A percentile compares a stretch with the other conserved stretches of the same genome.
phyloP scores from a whole-genome alignment of 768 basidiomycete species.

The Leccinum rimulosum region DNA sequence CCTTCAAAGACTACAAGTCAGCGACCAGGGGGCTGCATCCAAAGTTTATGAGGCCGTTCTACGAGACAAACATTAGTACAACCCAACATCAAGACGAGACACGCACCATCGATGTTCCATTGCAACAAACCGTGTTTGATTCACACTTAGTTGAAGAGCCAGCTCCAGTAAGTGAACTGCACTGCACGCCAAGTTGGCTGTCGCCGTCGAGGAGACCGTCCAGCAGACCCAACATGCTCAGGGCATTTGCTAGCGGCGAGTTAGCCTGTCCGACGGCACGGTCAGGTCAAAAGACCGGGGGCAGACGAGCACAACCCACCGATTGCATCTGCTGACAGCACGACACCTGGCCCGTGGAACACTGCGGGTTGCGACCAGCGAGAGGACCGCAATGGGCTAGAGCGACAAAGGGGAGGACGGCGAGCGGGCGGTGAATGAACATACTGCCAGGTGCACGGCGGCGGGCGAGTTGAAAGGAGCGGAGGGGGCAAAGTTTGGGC shows the following conservation, averaged over 20 bases:
- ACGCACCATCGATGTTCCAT: slow-evolving; percentile 16
- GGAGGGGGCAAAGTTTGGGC: slow-evolving; percentile 17
- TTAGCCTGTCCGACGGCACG: slow-evolving; percentile 8
- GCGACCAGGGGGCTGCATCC: slow-evolving; percentile 21
- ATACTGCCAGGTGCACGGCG: slow-evolving; percentile 11
- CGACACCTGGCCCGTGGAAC: slow-evolving; percentile 16
- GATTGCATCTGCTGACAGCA: slow-evolving; percentile 22
- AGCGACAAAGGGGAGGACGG: slow-evolving; percentile 18
- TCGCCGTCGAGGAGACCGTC: not conserved
- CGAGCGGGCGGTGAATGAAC: slow-evolving; percentile 13
- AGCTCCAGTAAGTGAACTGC: slow-evolving; percentile 23
- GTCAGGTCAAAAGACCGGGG: slow-evolving; percentile 7
- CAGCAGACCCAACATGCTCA: slow-evolving; percentile 2
- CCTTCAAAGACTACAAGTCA: not conserved
- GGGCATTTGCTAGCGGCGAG: not conserved
- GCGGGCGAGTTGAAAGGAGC: slow-evolving; percentile 21
- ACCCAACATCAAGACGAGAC: not conserved
- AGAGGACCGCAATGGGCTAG: slow-evolving; percentile 21
- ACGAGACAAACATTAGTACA: not conserved
- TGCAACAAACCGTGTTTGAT: slow-evolving; percentile 25
- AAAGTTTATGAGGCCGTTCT: slow-evolving; percentile 28
- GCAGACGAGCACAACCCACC: slow-evolving; percentile 12
- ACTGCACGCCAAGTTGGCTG: slow-evolving; percentile 17
- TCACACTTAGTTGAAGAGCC: slow-evolving; percentile 20
- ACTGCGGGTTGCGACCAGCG: slow-evolving; percentile 23